Percentiles rank a stretch among this genome's conserved stretches.
Evolutionary conservation across 805 yeast genomes (phyloP).

Genomic region (Zygoascus ofunaensis): DNA sequence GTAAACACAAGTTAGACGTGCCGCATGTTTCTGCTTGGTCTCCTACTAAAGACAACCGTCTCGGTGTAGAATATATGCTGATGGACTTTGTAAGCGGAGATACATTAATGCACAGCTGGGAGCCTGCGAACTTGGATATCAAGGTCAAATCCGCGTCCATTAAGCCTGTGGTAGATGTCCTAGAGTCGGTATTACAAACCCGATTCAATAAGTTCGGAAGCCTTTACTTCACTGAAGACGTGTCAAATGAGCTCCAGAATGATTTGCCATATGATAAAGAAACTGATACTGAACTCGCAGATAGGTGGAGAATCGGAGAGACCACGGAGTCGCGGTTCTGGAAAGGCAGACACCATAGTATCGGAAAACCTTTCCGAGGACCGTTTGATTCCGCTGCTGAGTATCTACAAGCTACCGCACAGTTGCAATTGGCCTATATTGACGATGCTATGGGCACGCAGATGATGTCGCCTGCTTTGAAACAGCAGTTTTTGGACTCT

Average conservation of each 20-base stretch:
- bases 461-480: slow-evolving; percentile 21
- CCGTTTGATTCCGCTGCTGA: slow-evolving; percentile 72
- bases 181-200: slow-evolving; percentile 43
- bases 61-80: slow-evolving; percentile 68
- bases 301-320: slow-evolving; percentile 90
- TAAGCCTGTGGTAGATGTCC: slow-evolving; percentile 63
- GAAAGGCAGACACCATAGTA: slow-evolving; percentile 50
- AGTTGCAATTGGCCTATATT: slow-evolving; percentile 55
- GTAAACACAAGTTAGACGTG: slow-evolving; percentile 56
- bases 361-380: slow-evolving; percentile 48
- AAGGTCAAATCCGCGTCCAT: slow-evolving; percentile 44
- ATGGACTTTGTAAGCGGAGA: slow-evolving; percentile 76
- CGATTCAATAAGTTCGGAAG: slow-evolving; percentile 73
- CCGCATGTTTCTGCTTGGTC: slow-evolving; percentile 66
- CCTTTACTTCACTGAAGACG: slow-evolving; percentile 68
- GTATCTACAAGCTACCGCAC: slow-evolving; percentile 54
- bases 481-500: slow-evolving; percentile 32
- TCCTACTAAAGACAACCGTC: slow-evolving; percentile 52
- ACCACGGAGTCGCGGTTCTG: slow-evolving; percentile 70
- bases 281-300: slow-evolving; percentile 39
- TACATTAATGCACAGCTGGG: slow-evolving; percentile 82
- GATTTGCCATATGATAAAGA: slow-evolving; percentile 55
- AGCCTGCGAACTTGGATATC: slow-evolving; percentile 62
- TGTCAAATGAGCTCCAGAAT: slow-evolving; percentile 35
- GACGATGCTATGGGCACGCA: slow-evolving; percentile 38